Conservation (phyloP, 2,329 filamentous ascomycete genomes). For the Ophiognomonia clavigignenti-juglandacearum region DNA sequence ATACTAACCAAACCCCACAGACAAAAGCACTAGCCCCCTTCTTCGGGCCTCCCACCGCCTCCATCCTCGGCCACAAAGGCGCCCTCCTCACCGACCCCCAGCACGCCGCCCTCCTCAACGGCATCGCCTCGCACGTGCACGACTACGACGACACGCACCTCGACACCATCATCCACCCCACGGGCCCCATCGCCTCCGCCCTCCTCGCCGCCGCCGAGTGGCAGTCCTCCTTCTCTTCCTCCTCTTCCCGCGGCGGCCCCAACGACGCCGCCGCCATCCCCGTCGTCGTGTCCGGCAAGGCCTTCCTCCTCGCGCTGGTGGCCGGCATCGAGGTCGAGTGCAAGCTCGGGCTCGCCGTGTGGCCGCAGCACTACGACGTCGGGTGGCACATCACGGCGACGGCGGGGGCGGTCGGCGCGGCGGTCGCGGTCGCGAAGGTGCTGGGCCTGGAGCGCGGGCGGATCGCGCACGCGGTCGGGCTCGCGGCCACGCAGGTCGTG, state of each 20-base stretch:
- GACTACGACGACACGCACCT: slow-evolving; percentile 55
- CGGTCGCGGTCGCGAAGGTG: slow-evolving; percentile 45
- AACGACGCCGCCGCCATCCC: too few species aligned
- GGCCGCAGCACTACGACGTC: slow-evolving; percentile 48
- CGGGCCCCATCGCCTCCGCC: slow-evolving; percentile 45
- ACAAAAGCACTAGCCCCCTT: slow-evolving; percentile 15
- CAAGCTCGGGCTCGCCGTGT: slow-evolving; percentile 47
- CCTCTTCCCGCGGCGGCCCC: too few species aligned
- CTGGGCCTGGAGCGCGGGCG: slow-evolving; percentile 33
- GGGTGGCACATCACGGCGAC: slow-evolving; percentile 53
- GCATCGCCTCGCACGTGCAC: slow-evolving; percentile 50
- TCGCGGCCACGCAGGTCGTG: slow-evolving; percentile 48
- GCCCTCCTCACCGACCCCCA: slow-evolving; percentile 35
- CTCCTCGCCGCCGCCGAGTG: slow-evolving; percentile 43
- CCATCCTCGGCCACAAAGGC: slow-evolving; percentile 27
- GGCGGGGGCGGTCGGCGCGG: slow-evolving; percentile 47
- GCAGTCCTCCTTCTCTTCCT: slow-evolving; percentile 17
- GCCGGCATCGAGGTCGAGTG: slow-evolving; percentile 49
- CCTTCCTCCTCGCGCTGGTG: slow-evolving; percentile 46
- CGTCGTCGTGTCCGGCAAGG: slow-evolving; percentile 38
- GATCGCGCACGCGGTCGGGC: slow-evolving; percentile 45
- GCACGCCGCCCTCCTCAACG: slow-evolving; percentile 47
- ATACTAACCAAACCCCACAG: slow-evolving; percentile 1
- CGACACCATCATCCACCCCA: slow-evolving; percentile 51
- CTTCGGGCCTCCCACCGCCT: slow-evolving; percentile 27